phyloP scores from a whole-genome alignment of 148 eudicot species.

The Rhododendron molle region DNA sequence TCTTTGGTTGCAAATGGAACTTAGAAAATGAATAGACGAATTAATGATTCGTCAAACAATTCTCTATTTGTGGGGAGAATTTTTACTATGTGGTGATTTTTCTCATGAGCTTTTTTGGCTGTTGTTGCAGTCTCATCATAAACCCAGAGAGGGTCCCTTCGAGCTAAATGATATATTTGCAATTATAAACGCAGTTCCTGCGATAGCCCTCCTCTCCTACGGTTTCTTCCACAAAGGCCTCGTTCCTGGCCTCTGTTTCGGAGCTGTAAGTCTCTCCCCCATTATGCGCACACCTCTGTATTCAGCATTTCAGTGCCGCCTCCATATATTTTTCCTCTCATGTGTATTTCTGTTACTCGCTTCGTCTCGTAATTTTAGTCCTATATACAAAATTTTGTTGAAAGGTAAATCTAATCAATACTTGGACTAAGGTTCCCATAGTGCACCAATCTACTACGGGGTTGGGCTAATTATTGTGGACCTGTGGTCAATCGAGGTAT shows the following conservation, averaged over 20 bases:
- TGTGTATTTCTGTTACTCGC: neutral
- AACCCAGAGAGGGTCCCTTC: constrained; percentile 90
- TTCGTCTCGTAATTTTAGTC: neutral
- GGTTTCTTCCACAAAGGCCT: constrained; percentile 94
- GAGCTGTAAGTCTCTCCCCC: constrained; percentile 60
- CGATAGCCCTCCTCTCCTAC: constrained; percentile 71
- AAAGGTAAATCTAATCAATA: neutral
- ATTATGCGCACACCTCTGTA: neutral
- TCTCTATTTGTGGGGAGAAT: neutral
- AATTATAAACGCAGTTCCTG: constrained; percentile 78
- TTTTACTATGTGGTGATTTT: neutral
- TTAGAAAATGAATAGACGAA: too few species aligned
- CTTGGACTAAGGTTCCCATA: neutral
- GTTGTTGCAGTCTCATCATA: constrained; percentile 77
- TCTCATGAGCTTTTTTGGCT: neutral
- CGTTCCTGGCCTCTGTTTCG: constrained; percentile 90
- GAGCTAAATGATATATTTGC: constrained; percentile 95
- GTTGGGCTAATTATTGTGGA: neutral
- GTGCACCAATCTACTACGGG: neutral
- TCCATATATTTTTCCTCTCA: neutral
- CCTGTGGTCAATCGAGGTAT: neutral
- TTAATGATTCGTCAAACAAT: neutral
- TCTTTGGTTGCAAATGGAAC: neutral
- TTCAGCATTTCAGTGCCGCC: too few species aligned
- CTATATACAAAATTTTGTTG: neutral